These are phyloP conservation scores for Epicoccum nigrum DNA, from an alignment of 2,329 filamentous ascomycete genomes.

Conservation along the genomic window DNA sequence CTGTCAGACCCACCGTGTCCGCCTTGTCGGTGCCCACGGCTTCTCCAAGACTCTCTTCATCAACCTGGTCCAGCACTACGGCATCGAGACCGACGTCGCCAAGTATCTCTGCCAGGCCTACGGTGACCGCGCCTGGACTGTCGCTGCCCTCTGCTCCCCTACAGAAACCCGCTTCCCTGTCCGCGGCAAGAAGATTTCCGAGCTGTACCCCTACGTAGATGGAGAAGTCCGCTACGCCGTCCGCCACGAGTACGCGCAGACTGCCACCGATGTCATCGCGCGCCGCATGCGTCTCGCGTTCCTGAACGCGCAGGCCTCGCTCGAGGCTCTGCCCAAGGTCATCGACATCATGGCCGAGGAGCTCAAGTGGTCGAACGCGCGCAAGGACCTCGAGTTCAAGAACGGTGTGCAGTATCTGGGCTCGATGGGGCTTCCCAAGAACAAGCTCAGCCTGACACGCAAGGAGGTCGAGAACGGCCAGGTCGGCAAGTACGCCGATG, in stretches of 20 bases:
- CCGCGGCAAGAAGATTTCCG: constrained; percentile 77
- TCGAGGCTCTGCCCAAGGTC: constrained; percentile 81
- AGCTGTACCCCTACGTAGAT: constrained; percentile 88
- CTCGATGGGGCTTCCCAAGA: constrained; percentile 67
- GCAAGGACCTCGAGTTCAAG: constrained; percentile 82
- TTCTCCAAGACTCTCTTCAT: constrained; percentile 93
- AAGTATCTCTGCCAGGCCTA: constrained; percentile 88
- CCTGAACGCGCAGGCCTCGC: constrained; percentile 86
- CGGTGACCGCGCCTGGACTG: constrained; percentile 90
- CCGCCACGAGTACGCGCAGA: constrained; percentile 88
- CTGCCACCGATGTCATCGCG: constrained; percentile 85
- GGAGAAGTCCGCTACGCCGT: constrained; percentile 90
- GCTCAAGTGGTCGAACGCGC: constrained; percentile 73
- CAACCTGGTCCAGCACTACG: constrained; percentile 91
- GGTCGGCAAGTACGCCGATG: constrained; percentile 52
- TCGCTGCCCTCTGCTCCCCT: constrained; percentile 77
- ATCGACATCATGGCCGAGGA: constrained; percentile 91
- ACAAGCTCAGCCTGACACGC: constrained; percentile 61
- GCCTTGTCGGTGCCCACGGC: constrained; percentile 82
- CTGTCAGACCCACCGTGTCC: constrained; percentile 84
- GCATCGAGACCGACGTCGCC: constrained; percentile 88
- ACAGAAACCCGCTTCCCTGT: constrained; percentile 83
- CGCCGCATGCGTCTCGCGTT: constrained; percentile 85
- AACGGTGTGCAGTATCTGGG: constrained; percentile 66
- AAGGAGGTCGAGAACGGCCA: constrained; percentile 64